Base-by-base conservation (phyloP, 2,329 filamentous ascomycete species). In the Hypocreales sp. region DNA sequence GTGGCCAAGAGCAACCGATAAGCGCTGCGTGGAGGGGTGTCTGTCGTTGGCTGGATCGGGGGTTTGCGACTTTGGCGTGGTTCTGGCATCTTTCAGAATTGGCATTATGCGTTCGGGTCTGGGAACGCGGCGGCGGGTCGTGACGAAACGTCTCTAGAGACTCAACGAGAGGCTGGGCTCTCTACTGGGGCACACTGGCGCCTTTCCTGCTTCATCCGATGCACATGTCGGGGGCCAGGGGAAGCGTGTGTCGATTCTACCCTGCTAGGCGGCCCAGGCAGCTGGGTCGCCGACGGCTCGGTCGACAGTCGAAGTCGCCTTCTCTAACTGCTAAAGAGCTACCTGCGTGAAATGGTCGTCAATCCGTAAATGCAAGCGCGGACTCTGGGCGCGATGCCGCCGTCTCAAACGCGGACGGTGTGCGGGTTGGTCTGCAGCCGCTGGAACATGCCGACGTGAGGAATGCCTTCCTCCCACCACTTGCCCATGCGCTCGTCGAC, bases 1-100 rank as follows among this genome's bases (percentile, higher is more conserved):
- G 90, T 98, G 53, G 90, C 90, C 68, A 98, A 98, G 83, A 83
- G 75, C 76, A 98, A 98, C 79, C 82, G 90, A 79, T 98, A 95
- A 86, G 86, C 46, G 54, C 44, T 39, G 37, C 35, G 39, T 28
- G 28, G 36, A 34, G 31, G 35, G 38, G 39, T 51, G 51, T 42
- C 40, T 44, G 10, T 10, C 8, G 9, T 11, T 17, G 10, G 10
- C n/a, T 5, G 48, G 45, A 42, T 46, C 44, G 47, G 48, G 47
- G 43, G 44, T 41, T 46, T 51, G 45, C 42, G 49, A 51, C 48
- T 52, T 52, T 49, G 51, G 53, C 51, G 52, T 55, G 50, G 47
- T 54, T 56, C 51, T 51, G 52, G 53, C 45, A 54, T 56, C 46
- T 53, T 55, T 55, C 51, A 53, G 51, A 55, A 52, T 51, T 58